Evolutionary conservation across 441 rosid species (phyloP).

Genomic region (Macaranga tanarius): DNA sequence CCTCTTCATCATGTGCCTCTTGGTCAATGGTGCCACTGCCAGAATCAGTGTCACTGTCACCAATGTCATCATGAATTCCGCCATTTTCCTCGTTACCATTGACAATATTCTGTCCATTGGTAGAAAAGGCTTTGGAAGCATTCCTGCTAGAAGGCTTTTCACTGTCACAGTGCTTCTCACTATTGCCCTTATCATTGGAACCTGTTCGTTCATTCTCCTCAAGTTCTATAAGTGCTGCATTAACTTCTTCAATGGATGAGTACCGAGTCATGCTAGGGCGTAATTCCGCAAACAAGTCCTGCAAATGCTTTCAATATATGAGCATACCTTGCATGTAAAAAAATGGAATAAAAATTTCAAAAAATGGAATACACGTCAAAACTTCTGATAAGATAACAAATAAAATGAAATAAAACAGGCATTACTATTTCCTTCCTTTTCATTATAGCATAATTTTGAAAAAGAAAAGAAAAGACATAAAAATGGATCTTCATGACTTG

Average conservation of each 20-base stretch:
- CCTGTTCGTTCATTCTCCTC: conserved; percentile 75
- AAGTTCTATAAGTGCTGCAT: conserved; percentile 70
- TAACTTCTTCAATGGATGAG: conserved; percentile 76
- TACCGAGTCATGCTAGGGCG: conserved; percentile 87
- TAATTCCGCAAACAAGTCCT: conserved; percentile 92
- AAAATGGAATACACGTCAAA: not conserved
- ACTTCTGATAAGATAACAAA: not conserved
- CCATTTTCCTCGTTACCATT: conserved; percentile 74
- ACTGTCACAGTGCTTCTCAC: conserved; percentile 61
- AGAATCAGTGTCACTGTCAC: conserved; percentile 78
- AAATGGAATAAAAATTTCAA: not conserved
- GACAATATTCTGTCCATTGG: conserved; percentile 45
- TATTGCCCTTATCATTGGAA: conserved; percentile 51
- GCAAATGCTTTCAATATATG: conserved; percentile 32
- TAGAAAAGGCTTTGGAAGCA: conserved; percentile 39
- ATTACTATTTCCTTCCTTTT: not conserved
- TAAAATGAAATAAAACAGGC: not conserved
- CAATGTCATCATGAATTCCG: conserved; percentile 53
- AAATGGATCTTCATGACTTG: conserved; percentile 29
- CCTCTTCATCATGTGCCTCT: conserved; percentile 74
- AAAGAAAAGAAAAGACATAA: not conserved
- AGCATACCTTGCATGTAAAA: conserved; percentile 16
- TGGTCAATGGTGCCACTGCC: conserved; percentile 72
- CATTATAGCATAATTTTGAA: not conserved
- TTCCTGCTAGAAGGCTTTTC: conserved; percentile 55